Conservation (phyloP, 2,329 filamentous ascomycete genomes). For the Penicillium sp. region DNA sequence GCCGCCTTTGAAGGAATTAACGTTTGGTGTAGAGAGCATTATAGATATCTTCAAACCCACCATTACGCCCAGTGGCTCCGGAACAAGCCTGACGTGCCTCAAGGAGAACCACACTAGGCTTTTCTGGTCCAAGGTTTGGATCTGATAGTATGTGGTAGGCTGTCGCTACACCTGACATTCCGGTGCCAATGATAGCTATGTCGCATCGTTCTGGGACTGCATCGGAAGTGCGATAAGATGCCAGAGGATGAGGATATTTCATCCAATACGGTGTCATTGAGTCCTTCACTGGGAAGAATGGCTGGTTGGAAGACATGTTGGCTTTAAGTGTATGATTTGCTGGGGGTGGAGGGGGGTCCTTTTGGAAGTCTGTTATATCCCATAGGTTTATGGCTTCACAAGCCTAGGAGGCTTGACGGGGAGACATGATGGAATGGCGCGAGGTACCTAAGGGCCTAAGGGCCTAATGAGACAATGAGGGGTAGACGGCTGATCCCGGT, state of each 20-base stretch:
- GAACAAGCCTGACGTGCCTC: slow-evolving; percentile 40
- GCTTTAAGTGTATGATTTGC: no score
- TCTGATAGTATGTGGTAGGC: background rate
- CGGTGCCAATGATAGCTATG: background rate
- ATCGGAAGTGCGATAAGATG: background rate
- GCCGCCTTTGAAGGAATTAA: background rate
- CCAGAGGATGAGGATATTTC: background rate
- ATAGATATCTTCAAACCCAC: slow-evolving; percentile 10
- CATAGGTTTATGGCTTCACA: no score
- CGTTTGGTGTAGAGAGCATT: background rate
- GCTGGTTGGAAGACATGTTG: background rate
- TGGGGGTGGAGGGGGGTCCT: no score
- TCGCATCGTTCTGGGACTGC: background rate
- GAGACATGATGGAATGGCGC: background rate
- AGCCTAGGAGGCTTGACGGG: no score
- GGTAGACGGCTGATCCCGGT: background rate
- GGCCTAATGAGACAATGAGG: background rate
- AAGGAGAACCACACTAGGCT: slow-evolving; percentile 29
- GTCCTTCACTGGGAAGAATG: background rate
- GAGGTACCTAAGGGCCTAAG: background rate
- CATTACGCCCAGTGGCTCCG: slow-evolving; percentile 44
- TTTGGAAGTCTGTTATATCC: no score
- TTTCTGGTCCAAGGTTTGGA: background rate
- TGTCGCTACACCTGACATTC: background rate
- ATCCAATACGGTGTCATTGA: background rate